Percentiles rank a stretch among this genome's conserved stretches.
Evolutionary conservation across 2,329 filamentous ascomycete species (phyloP).

Genomic region (Colletotrichum noveboracense): DNA sequence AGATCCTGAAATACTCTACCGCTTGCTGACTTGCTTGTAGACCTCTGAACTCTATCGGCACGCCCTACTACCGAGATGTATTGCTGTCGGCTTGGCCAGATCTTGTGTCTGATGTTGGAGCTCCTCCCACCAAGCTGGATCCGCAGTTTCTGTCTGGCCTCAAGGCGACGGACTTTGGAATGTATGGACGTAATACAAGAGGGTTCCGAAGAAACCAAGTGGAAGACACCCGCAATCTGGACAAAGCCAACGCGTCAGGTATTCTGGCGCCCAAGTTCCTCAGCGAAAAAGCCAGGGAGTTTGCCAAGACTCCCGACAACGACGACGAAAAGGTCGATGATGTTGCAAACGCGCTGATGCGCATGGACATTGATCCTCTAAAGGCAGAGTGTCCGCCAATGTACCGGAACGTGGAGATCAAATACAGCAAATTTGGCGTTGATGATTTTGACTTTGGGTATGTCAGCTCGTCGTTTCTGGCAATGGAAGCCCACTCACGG

Average conservation of each 20-base stretch:
- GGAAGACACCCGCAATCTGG: slow-evolving; percentile 73
- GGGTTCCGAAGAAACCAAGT: slow-evolving; percentile 81
- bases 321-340: slow-evolving; percentile 52
- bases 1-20: background rate
- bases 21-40: slow-evolving; percentile 30
- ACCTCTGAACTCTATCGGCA: slow-evolving; percentile 83
- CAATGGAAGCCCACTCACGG: slow-evolving; percentile 20
- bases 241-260: slow-evolving; percentile 63
- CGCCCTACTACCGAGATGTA: slow-evolving; percentile 91
- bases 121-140: slow-evolving; percentile 79
- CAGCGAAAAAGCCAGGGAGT: slow-evolving; percentile 87
- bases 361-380: slow-evolving; percentile 73
- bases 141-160: slow-evolving; percentile 71
- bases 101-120: slow-evolving; percentile 83
- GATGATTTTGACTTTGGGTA: slow-evolving; percentile 98
- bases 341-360: slow-evolving; percentile 68
- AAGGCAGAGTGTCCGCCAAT: slow-evolving; percentile 85
- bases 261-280: slow-evolving; percentile 87
- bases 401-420: slow-evolving; percentile 96
- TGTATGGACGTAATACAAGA: slow-evolving; percentile 78
- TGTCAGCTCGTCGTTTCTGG: slow-evolving; percentile 31
- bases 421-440: slow-evolving; percentile 99
- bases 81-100: slow-evolving; percentile 92
- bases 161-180: slow-evolving; percentile 75
- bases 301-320: slow-evolving; percentile 49